Evolutionary conservation across 805 yeast genomes (phyloP), one percentile per base, ranked within the genome.

Genomic region (Candida vaughaniae): DNA sequence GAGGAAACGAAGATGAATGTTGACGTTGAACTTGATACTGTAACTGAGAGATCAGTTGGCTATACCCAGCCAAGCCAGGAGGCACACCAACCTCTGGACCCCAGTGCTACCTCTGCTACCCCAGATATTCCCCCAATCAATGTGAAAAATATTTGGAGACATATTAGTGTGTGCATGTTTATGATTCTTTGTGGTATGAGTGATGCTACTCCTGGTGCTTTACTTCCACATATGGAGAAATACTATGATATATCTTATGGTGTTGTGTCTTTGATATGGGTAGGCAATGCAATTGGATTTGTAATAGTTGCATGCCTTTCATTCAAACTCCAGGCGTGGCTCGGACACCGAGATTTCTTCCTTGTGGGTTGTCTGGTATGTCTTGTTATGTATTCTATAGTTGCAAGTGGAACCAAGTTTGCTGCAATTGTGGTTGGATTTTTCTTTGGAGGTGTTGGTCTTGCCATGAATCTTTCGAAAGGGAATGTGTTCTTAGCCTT

Each of bases 181-280:
- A 50, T 56, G 8, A 53, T 71, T 29, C 43, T 62, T 2, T 43
- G 51, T 8, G 82, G 82, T 1, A 51, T 73, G 45, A 51, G 69
- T 22, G 85, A 78, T 49, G 79, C 78, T 41, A 76, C 78, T n/a
- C 73, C 80, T 1, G 85, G 84, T 42, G 80, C 82, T 0, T 55
- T 78, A 12, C 55, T 78, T 35, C 82, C 80, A 5, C 55, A 60
- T 29, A 72, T 78, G 27, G 82, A 78, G 45, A 49, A 39, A 3
- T 65, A 71, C 49, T 78, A 76, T 49, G 35, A 48, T 22, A 64
- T 78, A 36, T 58, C 60, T 12, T 78, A 78, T 46, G 64, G 79
- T 3, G 46, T 74, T n/a, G 80, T 77, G 2, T 77, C 84, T 3
- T 49, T 74, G 38, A 67, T 78, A 33, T 78, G 83, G 83, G 52